Conservation (phyloP, 176 grass and related monocot genomes). For the Bolboschoenus planiculmis region DNA sequence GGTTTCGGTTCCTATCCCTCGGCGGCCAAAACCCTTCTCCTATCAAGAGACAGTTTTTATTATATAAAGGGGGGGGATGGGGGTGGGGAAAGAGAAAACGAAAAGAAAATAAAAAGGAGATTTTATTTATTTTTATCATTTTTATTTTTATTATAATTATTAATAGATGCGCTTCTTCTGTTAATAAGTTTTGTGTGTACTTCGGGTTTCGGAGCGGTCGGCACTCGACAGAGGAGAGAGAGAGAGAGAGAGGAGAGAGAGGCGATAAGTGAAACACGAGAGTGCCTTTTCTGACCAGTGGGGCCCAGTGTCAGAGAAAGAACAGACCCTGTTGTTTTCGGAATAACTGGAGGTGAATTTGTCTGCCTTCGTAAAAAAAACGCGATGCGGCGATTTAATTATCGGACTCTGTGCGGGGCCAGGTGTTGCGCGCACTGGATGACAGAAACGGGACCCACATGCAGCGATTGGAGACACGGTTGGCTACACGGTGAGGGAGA, state of each 20-base stretch:
- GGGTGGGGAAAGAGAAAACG: background rate
- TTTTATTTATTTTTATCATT: background rate
- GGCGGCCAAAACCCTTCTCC: slow-evolving; percentile 24
- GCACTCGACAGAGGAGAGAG: background rate
- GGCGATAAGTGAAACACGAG: background rate
- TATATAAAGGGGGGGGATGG: slow-evolving; percentile 4
- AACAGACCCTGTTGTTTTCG: background rate
- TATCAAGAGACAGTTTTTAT: background rate
- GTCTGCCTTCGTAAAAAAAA: background rate
- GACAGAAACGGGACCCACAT: background rate
- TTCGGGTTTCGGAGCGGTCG: background rate
- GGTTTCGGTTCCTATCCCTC: slow-evolving; percentile 6
- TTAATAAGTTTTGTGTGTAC: background rate
- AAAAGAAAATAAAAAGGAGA: background rate
- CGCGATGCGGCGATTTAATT: background rate
- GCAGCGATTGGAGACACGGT: background rate
- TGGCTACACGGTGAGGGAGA: background rate
- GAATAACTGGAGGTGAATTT: background rate
- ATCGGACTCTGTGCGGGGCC: background rate
- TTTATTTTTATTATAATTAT: background rate
- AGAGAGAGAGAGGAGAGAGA: background rate
- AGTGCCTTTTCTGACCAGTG: background rate
- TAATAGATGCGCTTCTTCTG: background rate
- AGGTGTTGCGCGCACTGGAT: background rate
- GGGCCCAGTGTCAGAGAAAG: background rate